phyloP scores from a whole-genome alignment of 805 yeast species.

The Schwanniomyces pseudopolymorphus region DNA sequence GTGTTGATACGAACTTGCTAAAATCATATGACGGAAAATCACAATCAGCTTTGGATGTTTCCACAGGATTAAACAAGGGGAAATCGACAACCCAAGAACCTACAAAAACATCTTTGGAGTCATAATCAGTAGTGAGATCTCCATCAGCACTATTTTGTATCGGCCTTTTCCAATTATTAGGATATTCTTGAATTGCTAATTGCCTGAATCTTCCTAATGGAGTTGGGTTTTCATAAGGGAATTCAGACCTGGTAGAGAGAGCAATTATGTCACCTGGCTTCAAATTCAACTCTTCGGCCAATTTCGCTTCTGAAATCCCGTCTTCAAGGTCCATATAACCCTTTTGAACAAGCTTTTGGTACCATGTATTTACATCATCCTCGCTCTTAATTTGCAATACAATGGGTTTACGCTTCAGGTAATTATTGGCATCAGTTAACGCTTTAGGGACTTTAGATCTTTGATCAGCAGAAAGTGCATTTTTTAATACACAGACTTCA shows the following conservation, averaged over 20 bases:
- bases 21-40: slow-evolving; percentile 63
- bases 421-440: slow-evolving; percentile 43
- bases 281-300: slow-evolving; percentile 36
- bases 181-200: slow-evolving; percentile 57
- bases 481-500: slow-evolving; percentile 68
- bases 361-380: slow-evolving; percentile 46
- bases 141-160: slow-evolving; percentile 14
- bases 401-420: slow-evolving; percentile 58
- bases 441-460: slow-evolving; percentile 33
- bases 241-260: slow-evolving; percentile 65
- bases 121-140: slow-evolving; percentile 13
- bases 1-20: slow-evolving; percentile 63
- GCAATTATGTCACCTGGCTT: slow-evolving; percentile 74
- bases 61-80: slow-evolving; percentile 85
- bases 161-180: slow-evolving; percentile 49
- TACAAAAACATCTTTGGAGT: slow-evolving; percentile 43
- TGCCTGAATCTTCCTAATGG: slow-evolving; percentile 89
- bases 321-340: slow-evolving; percentile 15
- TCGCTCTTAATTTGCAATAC: slow-evolving; percentile 50
- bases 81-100: slow-evolving; percentile 89
- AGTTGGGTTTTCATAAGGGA: slow-evolving; percentile 89
- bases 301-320: slow-evolving; percentile 13
- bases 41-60: slow-evolving; percentile 20
- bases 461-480: slow-evolving; percentile 35
- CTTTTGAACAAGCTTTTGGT: slow-evolving; percentile 30